phyloP scores from a whole-genome alignment of 2,329 filamentous ascomycete genomes.

The Nigrospora sphaerica region DNA sequence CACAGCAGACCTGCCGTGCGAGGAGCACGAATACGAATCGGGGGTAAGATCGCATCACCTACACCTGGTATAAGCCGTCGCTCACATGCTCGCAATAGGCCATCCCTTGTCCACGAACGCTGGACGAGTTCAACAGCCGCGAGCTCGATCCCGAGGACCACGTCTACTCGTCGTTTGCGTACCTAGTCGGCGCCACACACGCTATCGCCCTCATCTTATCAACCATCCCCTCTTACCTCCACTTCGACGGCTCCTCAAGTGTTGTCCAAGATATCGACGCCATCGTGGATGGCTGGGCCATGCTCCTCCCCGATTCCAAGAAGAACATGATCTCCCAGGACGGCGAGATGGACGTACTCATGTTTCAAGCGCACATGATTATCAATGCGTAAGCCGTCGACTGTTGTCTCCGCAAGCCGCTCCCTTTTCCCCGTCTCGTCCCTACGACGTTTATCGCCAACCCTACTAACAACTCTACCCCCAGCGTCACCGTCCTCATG shows the following conservation, averaged over 20 bases:
- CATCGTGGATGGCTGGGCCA: slow-evolving; percentile 28
- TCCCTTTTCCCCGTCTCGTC: not conserved
- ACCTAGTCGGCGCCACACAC: slow-evolving; percentile 57
- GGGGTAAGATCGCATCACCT: slow-evolving; percentile 20
- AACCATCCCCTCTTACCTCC: slow-evolving; percentile 9
- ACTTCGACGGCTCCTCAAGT: slow-evolving; percentile 15
- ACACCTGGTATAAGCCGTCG: slow-evolving; percentile 9
- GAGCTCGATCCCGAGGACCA: slow-evolving; percentile 47
- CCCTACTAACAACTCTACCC: not conserved
- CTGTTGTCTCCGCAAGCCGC: too few species aligned
- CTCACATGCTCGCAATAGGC: slow-evolving; percentile 26
- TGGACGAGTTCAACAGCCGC: slow-evolving; percentile 55
- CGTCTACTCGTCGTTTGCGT: slow-evolving; percentile 59
- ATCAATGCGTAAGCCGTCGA: slow-evolving; percentile 14
- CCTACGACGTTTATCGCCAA: not conserved
- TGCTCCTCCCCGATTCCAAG: slow-evolving; percentile 25
- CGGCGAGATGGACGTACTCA: slow-evolving; percentile 21
- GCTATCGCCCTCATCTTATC: slow-evolving; percentile 18
- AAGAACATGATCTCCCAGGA: slow-evolving; percentile 21
- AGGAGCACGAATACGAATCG: slow-evolving; percentile 47
- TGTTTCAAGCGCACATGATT: slow-evolving; percentile 19
- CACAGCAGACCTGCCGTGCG: slow-evolving; percentile 58
- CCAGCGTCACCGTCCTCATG: slow-evolving; percentile 24
- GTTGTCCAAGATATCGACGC: slow-evolving; percentile 27
- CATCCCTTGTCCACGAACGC: slow-evolving; percentile 34